Evolutionary conservation across 257 asterid species (phyloP), one percentile per base, ranked within the genome.

Genomic region (Salvia miltiorrhiza): DNA sequence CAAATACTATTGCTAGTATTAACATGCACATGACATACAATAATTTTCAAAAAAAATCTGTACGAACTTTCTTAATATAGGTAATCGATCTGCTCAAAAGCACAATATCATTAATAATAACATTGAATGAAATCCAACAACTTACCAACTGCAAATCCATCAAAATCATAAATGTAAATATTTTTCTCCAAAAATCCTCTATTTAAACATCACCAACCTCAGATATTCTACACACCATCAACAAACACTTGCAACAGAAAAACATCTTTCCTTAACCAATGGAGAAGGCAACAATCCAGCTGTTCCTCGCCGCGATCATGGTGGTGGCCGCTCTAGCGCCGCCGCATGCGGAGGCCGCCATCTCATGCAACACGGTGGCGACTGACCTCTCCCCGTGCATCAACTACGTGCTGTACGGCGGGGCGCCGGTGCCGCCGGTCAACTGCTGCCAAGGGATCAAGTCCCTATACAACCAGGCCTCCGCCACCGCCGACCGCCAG

Each of bases 381-480:
- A 70, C 1, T 32, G 23, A 24, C 9, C 76, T 85, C 1, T 12
- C 76, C 4, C 83, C 88, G 9, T 85, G 91, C 83, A 40, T 80
- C 63, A 65, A 19, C 77, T 85, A 57, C 74, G 85, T 83, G 11
- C 0, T 83, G 49, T 40, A 54, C 59, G 72, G 63, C n/a, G 80
- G 83, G 0, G 68, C 55, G 0, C 37, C 43, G 2, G 67, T 79
- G 20, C 80, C 86, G 1, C 72, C 83, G 48, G 5, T 3, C 0
- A 12, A 2, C 30, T 85, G 91, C 81, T 85, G 91, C 79, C 20
- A 14, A 3, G 87, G 86, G 23, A 67, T 82, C 7, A 68, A 39
- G 72, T n/a, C 72, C 4, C 76, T 86, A 7, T 73, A 58, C 73
- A 62, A 23, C 54, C 47, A 64, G 37, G 86, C 84, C 14, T 13